Evolutionary conservation across 208 protist species (phyloP), one percentile per base, ranked within the genome.

Genomic region (Wallacemonas sp.): DNA sequence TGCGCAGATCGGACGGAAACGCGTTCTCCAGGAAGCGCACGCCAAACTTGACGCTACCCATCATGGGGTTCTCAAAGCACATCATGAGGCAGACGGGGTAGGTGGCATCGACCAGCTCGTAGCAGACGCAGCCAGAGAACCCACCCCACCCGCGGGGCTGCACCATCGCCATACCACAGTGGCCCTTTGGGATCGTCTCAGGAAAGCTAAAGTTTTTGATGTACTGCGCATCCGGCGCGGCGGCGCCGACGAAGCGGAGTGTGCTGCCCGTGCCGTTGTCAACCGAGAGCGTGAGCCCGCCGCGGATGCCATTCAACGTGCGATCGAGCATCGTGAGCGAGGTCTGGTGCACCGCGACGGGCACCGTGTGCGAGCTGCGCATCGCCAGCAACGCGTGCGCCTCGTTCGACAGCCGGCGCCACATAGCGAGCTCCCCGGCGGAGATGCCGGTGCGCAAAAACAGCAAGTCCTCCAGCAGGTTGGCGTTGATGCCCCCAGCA

Each of bases 61-160:
- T 74, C 58, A 94, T 61, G 1, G 85, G 73, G 61, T 66, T 76
- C 41, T 94, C 88, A 63, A 90, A 88, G 38, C 14, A 24, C 36
- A 62, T 2, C 24, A 58, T 58, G 30, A 58, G 52, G 30, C 29
- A 58, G 29, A 58, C 52, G 14, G 52, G 52, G 32, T 58, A 58
- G 12, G 29, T 38, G 19, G 57, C 57, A 26, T 65, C 60, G 8
- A 65, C 71, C 32, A 94, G 41, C 39, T 81, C 76, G 74, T 87
- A 94, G 74, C 84, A 92, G 21, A 88, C 78, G 21, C 52, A 76
- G 41, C 81, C 85, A 12, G 74, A 71, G 71, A 79, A 94, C 30
- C 85, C 82, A 58, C 83, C 77, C 85, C 88, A 94, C 8, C 69
- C 43, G 9, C 71, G 74, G 12, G 85, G 80, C 26, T 85, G 80